Base-by-base conservation (phyloP, 345 rosid genomes). In the Populus alba region DNA sequence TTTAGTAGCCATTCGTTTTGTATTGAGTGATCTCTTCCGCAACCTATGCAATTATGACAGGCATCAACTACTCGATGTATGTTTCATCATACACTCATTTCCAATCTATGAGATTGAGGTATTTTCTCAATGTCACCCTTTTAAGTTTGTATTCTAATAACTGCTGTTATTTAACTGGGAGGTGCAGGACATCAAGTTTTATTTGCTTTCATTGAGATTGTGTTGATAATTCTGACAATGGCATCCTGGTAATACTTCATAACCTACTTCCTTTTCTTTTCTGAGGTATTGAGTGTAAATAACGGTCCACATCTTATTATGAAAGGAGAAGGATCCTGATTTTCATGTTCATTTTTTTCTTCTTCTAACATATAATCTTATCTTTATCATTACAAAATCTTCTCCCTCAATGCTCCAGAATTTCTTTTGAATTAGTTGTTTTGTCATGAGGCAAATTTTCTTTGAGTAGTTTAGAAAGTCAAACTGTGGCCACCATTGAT, bases 111-210 rank as follows among this genome's bases (percentile, higher is more conserved):
- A 45, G 71, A 18, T 61, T n/a, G 16, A 12, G 11, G 73, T 27
- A 5, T 80, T 29, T 6, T 73, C 77, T 63, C 78, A 0, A 18
- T 73, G 27, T 78, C 35, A 18, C 8, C 25, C 55, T 59, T 17
- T 45, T 83, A 22, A 63, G 6, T 71, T 75, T 72, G 76, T 45
- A 37, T 68, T 59, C 39, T 5, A 62, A 51, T 69, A 20, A 23
- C 17, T 74, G 65, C 37, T 35, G 39, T 68, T 83, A 22, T 62
- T 84, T 76, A 53, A 80, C 92, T 94, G 99, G 98, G 90, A 89
- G 98, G 99, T 81, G 98, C 98, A 66, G 98, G 97, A 68, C 95
- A 92, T 83, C 99, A 96, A 85, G 99, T 96, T 77, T 81, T 84
- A 80, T 17, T 71, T 57, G 98, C 99, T 18, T 94, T 89, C 37